Base-by-base conservation (phyloP, 2,329 filamentous ascomycete species). In the Sclerotinia nivalis region DNA sequence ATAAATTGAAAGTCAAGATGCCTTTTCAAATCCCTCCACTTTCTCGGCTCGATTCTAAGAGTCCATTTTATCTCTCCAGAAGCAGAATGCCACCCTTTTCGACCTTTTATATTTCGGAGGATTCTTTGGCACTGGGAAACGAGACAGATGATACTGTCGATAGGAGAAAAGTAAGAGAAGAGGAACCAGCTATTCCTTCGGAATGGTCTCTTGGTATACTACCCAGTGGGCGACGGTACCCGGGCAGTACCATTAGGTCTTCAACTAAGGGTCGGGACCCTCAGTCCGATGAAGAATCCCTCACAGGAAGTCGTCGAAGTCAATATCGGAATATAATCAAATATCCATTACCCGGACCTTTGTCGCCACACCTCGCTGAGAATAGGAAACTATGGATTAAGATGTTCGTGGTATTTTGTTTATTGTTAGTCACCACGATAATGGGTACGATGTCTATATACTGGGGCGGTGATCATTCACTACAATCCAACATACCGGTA, bases 371-470 rank as follows among this genome's bases (percentile, higher is more conserved):
- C 43, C 60, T 73, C 50, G 67, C 69, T 2, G 62, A 49, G 18
- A 66, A 72, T 55, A 64, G 73, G 43, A 71, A 71, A 40, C 52
- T 68, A 34, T 74, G 73, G 73, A 59, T 62, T 28, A 74, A 73
- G 37, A 74, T 74, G 71, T 62, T 70, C 18, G 28, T 70, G 7
- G 64, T 56, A 2, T 70, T 71, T 62, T 69, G 47, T 52, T 56
- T 74, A 6, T 47, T 74, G 15, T 64, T 74, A n/a, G 31, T 70
- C 15, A 55, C 61, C 2, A 72, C 71, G 12, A 67, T 74, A 22
- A 62, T 73, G 66, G 73, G 73, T 4, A 72, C 72, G 8, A 59
- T 74, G 40, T 73, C 71, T 2, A 67, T 74, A 22, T 73, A 74
- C 49, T 74, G 73, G 73, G 70, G 70, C 15, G 73, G 67, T 6